Percentiles rank a stretch among this genome's conserved stretches.
phyloP scores from a whole-genome alignment of 2,329 filamentous ascomycete species.

The Alternaria viburni region DNA sequence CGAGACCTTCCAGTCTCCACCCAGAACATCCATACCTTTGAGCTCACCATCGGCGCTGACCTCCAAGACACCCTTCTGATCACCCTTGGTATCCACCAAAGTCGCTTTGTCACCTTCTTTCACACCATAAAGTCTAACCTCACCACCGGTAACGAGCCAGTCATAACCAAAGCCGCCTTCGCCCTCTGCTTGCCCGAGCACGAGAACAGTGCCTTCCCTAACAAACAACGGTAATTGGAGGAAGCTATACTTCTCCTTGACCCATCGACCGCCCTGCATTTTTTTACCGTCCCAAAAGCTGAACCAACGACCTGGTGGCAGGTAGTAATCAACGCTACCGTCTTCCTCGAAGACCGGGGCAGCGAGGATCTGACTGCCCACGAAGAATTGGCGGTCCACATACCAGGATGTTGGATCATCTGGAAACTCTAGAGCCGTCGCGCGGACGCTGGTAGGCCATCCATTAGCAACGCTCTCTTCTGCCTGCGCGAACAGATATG shows the following conservation, averaged over 20 bases:
- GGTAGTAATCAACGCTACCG: conserved; percentile 70
- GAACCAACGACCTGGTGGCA: conserved; percentile 61
- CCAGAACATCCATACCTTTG: conserved; percentile 34
- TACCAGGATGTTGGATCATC: conserved; percentile 71
- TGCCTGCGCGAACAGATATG: conserved; percentile 63
- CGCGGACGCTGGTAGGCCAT: conserved; percentile 65
- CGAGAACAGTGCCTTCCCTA: conserved; percentile 49
- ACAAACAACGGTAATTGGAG: conserved; percentile 51
- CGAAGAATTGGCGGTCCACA: conserved; percentile 75
- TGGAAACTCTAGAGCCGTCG: conserved; percentile 74
- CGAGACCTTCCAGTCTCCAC: conserved; percentile 46
- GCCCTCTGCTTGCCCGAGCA: conserved; percentile 49
- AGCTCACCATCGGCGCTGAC: conserved; percentile 37
- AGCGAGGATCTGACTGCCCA: conserved; percentile 69
- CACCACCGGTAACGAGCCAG: conserved; percentile 48
- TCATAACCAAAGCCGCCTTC: conserved; percentile 49
- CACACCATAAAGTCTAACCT: conserved; percentile 48
- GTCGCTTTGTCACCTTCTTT: conserved; percentile 43
- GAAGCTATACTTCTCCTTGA: conserved; percentile 51
- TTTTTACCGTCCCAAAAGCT: conserved; percentile 55
- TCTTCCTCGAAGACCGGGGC: conserved; percentile 69
- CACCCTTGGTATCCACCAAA: conserved; percentile 45
- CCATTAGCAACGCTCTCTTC: conserved; percentile 60
- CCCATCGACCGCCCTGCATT: conserved; percentile 53
- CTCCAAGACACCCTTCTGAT: conserved; percentile 37